Base-by-base conservation (phyloP, 2,329 filamentous ascomycete species). In the Trichoderma aggressivum region DNA sequence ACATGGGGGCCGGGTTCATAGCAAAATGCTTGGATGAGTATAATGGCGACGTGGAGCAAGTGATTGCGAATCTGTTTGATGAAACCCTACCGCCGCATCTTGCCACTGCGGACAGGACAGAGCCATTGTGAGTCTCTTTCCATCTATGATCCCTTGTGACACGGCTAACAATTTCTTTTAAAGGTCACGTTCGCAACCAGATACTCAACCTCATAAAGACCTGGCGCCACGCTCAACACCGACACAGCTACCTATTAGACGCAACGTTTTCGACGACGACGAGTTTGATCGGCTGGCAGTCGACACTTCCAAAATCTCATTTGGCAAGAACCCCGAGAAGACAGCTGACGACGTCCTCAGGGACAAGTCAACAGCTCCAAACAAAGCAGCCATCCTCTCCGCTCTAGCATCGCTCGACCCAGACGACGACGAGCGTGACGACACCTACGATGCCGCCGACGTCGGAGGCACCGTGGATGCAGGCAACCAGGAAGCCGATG, bases 391-490 rank as follows among this genome's bases (percentile, higher is more conserved):
- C 12, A 97, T 98, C 75, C 83, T 97, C 28, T 93, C 94, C 3
- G 95, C 95, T 0, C 88, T 98, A 3, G 93, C 94, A 18, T 88
- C 91, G 0, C 98, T 98, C 75, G 94, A 98, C 81, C 91, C 91
- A 0, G 95, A 98, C 76, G 96, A 98, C 75, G 96, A 99, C 79
- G 96, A 99, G 82, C 89, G 94, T 43, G 96, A 99, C 80, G 96
- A 99, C 79, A 98, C 95, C 0, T 99, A 99, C 78, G 96, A 99
- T 76, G 89, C 91, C 2, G 93, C 90, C 63, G 96, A 98, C 77
- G 94, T 98, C 2, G 96, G 96, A 43, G 94, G 95, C 26, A 93
- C 92, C 0, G 90, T 98, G 3, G 94, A 97, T 21, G 84, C 87
- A 7, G 85, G 89, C n/a, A 85, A 87, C 43, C 87, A 89, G 65